phyloP scores from a whole-genome alignment of 2,329 filamentous ascomycete species.

The Xylariaceae sp. region DNA sequence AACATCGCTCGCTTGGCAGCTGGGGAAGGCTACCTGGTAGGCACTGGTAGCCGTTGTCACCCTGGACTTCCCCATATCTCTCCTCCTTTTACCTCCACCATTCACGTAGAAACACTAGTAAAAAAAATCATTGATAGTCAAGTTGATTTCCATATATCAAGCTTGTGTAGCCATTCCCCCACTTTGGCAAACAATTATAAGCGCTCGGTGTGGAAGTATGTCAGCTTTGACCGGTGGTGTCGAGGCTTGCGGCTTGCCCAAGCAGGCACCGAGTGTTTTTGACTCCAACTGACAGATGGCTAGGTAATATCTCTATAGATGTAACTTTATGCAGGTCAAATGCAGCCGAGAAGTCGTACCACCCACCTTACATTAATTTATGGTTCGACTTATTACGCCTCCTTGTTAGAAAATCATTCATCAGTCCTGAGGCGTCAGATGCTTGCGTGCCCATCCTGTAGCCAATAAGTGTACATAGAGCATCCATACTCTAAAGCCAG shows the following conservation, averaged over 20 bases:
- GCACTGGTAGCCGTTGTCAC: background rate
- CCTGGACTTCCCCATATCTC: too few species aligned
- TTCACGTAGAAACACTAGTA: too few species aligned
- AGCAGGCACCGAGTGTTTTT: background rate
- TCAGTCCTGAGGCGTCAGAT: background rate
- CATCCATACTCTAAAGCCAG: too few species aligned
- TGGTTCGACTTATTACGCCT: background rate
- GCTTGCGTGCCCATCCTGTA: background rate
- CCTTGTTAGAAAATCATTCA: background rate
- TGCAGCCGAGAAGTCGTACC: background rate
- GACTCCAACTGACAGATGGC: background rate
- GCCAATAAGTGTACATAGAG: background rate
- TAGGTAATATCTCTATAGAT: background rate
- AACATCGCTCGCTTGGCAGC: too few species aligned
- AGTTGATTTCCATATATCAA: background rate
- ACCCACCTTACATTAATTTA: background rate
- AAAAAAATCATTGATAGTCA: too few species aligned
- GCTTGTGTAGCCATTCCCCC: background rate
- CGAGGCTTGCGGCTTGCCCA: background rate
- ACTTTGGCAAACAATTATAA: background rate
- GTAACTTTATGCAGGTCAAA: constrained; percentile 13
- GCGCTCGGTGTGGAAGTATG: background rate
- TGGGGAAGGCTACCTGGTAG: too few species aligned
- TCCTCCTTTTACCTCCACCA: too few species aligned
- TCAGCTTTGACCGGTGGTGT: constrained; percentile 7